A percentile compares a stretch with the other conserved stretches of the same genome.
Evolutionary conservation across 495 filamentous ascomycete genomes (phyloP).

Genomic region (Annulohypoxylon stygium): DNA sequence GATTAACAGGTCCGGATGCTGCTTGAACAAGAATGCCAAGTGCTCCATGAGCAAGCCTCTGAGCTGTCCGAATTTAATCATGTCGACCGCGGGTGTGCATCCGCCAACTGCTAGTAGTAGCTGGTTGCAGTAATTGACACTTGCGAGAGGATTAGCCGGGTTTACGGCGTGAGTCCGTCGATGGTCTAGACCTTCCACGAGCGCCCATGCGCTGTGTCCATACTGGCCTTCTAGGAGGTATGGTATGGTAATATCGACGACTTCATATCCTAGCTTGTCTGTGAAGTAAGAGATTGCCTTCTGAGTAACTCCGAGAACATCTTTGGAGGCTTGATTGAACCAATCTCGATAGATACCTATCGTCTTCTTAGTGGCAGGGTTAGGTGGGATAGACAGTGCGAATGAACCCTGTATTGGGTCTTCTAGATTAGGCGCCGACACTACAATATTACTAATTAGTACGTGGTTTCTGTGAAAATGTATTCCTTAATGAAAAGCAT

Average conservation of each 20-base stretch:
- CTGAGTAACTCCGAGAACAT: constrained; percentile 72
- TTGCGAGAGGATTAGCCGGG: constrained; percentile 38
- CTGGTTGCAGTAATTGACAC: constrained; percentile 77
- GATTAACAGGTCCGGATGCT: constrained; percentile 81
- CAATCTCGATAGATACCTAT: constrained; percentile 83
- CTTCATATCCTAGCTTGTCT: constrained; percentile 69
- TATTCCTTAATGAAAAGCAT: not conserved
- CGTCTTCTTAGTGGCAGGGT: constrained; percentile 55
- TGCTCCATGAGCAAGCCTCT: constrained; percentile 86
- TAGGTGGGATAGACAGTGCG: constrained; percentile 60
- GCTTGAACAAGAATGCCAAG: constrained; percentile 76
- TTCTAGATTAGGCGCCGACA: constrained; percentile 76
- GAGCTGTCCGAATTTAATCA: constrained; percentile 80
- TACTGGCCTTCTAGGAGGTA: constrained; percentile 78
- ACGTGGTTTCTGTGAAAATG: not conserved
- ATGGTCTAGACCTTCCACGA: constrained; percentile 71
- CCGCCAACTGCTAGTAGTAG: constrained; percentile 74
- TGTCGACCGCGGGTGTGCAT: constrained; percentile 75
- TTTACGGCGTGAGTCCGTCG: constrained; percentile 46
- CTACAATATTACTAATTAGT: constrained; percentile 44
- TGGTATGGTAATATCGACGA: constrained; percentile 81
- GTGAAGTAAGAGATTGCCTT: constrained; percentile 72
- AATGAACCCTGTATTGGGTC: constrained; percentile 56
- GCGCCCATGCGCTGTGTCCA: constrained; percentile 85
- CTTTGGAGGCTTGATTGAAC: constrained; percentile 75